These are phyloP conservation scores for Syzygium oleosum DNA, from an alignment of 345 rosid genomes.

Conservation along the genomic window DNA sequence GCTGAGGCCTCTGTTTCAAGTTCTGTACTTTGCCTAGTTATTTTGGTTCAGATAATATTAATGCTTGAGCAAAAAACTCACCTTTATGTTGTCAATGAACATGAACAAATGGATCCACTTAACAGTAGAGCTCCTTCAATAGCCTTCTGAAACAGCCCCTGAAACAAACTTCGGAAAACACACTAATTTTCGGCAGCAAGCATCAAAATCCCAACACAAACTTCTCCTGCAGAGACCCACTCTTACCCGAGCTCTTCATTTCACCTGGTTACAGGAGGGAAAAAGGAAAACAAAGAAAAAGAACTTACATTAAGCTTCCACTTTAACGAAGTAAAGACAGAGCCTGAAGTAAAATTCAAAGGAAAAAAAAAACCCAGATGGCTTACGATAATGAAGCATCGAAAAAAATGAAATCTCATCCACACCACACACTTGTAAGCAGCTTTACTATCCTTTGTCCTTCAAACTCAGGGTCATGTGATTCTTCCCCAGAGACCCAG, in stretches of 20 bases:
- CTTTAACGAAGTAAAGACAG: not conserved
- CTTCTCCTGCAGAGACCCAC: not conserved
- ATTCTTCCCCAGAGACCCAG: constrained; percentile 1
- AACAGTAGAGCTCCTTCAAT: not conserved
- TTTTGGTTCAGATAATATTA: not conserved
- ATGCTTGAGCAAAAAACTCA: not conserved
- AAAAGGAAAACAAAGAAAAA: not conserved
- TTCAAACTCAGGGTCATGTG: not conserved
- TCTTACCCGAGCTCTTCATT: not conserved
- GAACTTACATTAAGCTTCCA: not conserved
- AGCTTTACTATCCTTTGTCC: not conserved
- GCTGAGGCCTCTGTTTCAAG: not conserved
- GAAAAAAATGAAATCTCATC: not conserved
- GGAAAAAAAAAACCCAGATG: not conserved
- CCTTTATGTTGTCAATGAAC: not conserved
- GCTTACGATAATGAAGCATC: not conserved
- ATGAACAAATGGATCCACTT: not conserved
- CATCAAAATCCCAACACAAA: not conserved
- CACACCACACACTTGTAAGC: not conserved
- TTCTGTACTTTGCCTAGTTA: not conserved
- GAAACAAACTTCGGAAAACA: not conserved
- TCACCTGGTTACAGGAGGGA: not conserved
- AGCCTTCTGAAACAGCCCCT: not conserved
- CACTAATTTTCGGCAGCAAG: not conserved
- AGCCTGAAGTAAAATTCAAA: not conserved